These are phyloP conservation scores for Rhododendron simsii DNA, from an alignment of 148 eudicot genomes.

Conservation along the genomic window DNA sequence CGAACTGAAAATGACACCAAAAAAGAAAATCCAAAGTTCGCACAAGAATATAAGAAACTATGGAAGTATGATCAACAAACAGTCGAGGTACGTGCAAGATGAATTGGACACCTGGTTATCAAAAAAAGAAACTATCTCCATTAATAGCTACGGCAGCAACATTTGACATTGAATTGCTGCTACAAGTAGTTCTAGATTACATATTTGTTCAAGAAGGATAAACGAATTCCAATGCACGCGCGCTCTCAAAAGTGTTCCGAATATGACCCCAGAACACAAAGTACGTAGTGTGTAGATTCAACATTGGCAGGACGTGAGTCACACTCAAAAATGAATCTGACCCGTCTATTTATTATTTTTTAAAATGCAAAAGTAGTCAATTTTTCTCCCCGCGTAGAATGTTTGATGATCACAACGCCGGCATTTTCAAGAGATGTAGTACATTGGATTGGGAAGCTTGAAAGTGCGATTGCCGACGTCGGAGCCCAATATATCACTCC, in stretches of 20 bases:
- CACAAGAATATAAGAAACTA: too few species aligned
- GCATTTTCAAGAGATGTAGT: not conserved
- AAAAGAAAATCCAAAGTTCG: too few species aligned
- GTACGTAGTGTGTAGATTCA: not conserved
- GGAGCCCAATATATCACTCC: not conserved
- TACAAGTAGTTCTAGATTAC: too few species aligned
- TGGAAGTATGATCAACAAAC: too few species aligned
- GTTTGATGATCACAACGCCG: not conserved
- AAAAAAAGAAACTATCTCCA: too few species aligned
- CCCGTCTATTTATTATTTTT: not conserved
- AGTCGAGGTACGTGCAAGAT: too few species aligned
- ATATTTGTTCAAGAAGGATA: too few species aligned
- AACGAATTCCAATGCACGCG: too few species aligned
- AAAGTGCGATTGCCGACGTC: not conserved
- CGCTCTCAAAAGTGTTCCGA: too few species aligned
- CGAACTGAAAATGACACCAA: not conserved
- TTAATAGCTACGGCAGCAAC: too few species aligned
- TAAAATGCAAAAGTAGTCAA: not conserved
- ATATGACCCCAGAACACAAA: not conserved
- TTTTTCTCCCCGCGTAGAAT: not conserved
- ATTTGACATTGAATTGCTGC: too few species aligned
- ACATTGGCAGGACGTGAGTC: not conserved
- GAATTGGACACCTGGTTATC: too few species aligned
- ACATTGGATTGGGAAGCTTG: not conserved
- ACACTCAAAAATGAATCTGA: not conserved